phyloP scores from a whole-genome alignment of 1,284 basidiomycete genomes.

The Ustilago bromivora region DNA sequence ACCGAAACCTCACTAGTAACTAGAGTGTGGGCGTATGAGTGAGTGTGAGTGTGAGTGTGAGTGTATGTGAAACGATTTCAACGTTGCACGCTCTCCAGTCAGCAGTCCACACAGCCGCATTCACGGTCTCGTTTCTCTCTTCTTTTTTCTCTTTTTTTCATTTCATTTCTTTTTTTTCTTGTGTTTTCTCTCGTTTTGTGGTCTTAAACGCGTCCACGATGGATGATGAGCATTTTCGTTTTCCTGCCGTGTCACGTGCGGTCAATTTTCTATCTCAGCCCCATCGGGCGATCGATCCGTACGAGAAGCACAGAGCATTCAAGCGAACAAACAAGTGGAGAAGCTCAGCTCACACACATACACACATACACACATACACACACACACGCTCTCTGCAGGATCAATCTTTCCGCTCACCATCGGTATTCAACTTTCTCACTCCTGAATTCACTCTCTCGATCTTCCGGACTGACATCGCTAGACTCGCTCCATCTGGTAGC shows the following conservation, averaged over 20 bases:
- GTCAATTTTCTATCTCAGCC: background rate
- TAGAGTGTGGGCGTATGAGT: background rate
- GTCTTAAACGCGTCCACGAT: background rate
- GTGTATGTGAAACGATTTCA: background rate
- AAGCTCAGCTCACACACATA: constrained; percentile 1
- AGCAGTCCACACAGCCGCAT: background rate
- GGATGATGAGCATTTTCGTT: background rate
- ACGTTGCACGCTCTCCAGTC: background rate
- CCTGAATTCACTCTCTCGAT: background rate
- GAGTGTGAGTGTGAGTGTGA: background rate
- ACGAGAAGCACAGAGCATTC: background rate
- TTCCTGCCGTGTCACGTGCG: background rate
- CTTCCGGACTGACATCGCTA: background rate
- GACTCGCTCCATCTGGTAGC: background rate
- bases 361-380: background rate
- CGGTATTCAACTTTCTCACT: background rate
- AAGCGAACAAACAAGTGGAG: constrained; percentile 1
- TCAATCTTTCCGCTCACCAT: background rate
- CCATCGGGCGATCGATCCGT: constrained; percentile 11
- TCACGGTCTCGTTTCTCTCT: background rate
- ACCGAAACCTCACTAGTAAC: too few relatives aligned
- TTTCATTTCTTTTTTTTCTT: too few relatives aligned
- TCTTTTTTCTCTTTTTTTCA: background rate
- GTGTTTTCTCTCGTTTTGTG: too few relatives aligned
- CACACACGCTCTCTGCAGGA: background rate